A percentile compares a stretch with the other conserved stretches of the same genome.
Conservation (phyloP, 345 rosid species). For the Eucalyptus polybractea region DNA sequence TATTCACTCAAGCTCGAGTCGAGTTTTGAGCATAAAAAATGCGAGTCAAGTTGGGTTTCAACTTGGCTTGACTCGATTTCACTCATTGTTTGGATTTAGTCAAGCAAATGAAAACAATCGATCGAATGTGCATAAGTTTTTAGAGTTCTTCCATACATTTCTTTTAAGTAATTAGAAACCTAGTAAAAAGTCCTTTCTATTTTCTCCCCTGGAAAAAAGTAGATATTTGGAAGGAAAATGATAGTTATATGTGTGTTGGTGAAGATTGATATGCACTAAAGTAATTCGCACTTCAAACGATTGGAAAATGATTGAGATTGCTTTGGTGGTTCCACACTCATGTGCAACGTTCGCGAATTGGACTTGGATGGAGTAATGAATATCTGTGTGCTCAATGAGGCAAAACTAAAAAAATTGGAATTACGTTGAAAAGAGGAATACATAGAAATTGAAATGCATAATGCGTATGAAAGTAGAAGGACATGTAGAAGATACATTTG, state of each 20-base stretch:
- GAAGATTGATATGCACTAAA: fast-evolving
- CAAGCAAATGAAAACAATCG: not conserved
- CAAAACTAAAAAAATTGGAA: too few species aligned
- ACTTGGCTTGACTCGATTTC: not conserved
- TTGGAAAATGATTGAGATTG: not conserved
- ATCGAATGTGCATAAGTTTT: not conserved
- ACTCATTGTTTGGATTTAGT: not conserved
- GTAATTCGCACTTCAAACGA: not conserved
- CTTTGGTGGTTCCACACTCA: not conserved
- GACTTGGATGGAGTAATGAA: not conserved
- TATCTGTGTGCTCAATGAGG: fast-evolving
- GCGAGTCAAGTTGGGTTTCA: not conserved
- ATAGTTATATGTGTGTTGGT: not conserved
- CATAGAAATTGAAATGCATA: not conserved
- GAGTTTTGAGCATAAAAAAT: not conserved
- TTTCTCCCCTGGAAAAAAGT: not conserved
- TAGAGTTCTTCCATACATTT: not conserved
- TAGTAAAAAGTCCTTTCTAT: too few species aligned
- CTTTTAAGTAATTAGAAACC: not conserved
- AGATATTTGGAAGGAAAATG: not conserved
- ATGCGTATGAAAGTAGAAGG: fast-evolving
- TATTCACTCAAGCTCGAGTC: not conserved
- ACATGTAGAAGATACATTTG: not conserved
- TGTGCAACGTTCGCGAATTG: fast-evolving
- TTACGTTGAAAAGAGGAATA: not conserved